Evolutionary conservation across 2,329 filamentous ascomycete genomes (phyloP), one percentile per base, ranked within the genome.

Genomic region (Hansfordia pulvinata): DNA sequence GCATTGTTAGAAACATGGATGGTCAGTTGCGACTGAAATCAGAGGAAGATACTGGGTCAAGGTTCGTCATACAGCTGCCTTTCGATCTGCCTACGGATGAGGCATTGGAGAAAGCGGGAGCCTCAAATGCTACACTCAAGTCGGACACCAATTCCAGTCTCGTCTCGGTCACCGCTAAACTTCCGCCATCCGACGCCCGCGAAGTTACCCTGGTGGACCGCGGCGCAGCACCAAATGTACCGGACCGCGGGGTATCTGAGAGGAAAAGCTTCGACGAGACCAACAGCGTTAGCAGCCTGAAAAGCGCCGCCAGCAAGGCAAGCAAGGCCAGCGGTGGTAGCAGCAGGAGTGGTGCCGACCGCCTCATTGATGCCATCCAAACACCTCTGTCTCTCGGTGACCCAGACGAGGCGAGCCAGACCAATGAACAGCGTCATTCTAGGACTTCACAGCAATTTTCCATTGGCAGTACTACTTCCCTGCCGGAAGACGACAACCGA

Each of bases 1-100:
- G 85, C 19, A 82, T 84, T 19, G 64, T 93, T 17, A 70, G 76
- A n/a, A 93, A 85, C 42, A 90, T 93, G 81, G 77, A 88, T 31
- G 86, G 85, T 0, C 85, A 93, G 42, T 52, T 93, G 17, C 72
- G 83, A 2, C 55, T 93, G 2, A 88, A 85, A 41, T 93, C 84
- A 0, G 82, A 90, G 41, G 68, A 79, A 44, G 79, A 79, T 2
- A 80, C 77, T 39, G 85, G 86, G 1, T 86, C 84, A 11, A 67
- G 80, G 27, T 93, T 93, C 36, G 73, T 84, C 12, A 70, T 93
- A 14, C 71, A 82, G 35, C 56, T 93, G 17, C 77, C 79, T 0
- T 90, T 93, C 36, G 62, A 73, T 6, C 45, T 86, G 1, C 74
- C 71, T 1, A 48, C 53, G 0, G 52, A 59, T 1, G 53, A 61